A percentile compares a stretch with the other conserved stretches of the same genome.
Evolutionary conservation across 2,329 filamentous ascomycete species (phyloP).

Genomic region (Geosmithia morbida): DNA sequence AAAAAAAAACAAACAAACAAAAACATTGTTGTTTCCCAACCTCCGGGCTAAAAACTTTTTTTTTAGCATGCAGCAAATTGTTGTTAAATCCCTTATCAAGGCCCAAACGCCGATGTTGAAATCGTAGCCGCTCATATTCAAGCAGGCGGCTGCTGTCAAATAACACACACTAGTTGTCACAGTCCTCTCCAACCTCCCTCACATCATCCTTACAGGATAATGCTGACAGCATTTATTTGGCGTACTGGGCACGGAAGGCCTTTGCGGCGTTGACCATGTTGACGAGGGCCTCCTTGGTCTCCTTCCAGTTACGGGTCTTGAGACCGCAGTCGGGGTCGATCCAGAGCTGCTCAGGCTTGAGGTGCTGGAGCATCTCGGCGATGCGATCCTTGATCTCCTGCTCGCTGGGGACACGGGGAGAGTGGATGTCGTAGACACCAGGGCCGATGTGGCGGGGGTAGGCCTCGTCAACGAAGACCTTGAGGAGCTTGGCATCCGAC

Average conservation of each 20-base stretch:
- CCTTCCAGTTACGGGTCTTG: slow-evolving; percentile 97
- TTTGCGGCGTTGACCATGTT: slow-evolving; percentile 99
- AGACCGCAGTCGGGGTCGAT: slow-evolving; percentile 99
- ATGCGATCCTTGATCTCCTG: slow-evolving; percentile 98
- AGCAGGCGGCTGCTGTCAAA: slow-evolving; percentile 19
- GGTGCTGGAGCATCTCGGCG: slow-evolving; percentile 93
- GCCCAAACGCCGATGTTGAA: slow-evolving; percentile 44
- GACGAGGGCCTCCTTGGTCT: slow-evolving; percentile 89
- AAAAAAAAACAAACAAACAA: too few relatives aligned
- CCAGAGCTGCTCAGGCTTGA: slow-evolving; percentile 98
- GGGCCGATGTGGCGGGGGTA: slow-evolving; percentile 98
- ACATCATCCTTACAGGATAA: neutral
- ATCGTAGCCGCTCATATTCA: slow-evolving; percentile 27
- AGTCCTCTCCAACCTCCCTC: slow-evolving; percentile 5
- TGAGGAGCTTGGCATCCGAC: slow-evolving; percentile 97
- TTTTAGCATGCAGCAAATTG: slow-evolving; percentile 21
- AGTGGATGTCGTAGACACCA: slow-evolving; percentile 99
- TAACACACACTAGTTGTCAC: slow-evolving; percentile 15
- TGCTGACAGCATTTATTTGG: slow-evolving; percentile 34
- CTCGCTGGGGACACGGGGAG: slow-evolving; percentile 89
- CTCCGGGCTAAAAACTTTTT: slow-evolving; percentile 8
- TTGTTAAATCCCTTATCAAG: slow-evolving; percentile 15
- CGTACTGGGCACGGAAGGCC: slow-evolving; percentile 83
- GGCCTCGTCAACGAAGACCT: slow-evolving; percentile 93
- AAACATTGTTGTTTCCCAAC: slow-evolving; percentile 7